Conservation (phyloP, 192 early-diverging fungal species). For the Spizellomyces punctatus region DNA sequence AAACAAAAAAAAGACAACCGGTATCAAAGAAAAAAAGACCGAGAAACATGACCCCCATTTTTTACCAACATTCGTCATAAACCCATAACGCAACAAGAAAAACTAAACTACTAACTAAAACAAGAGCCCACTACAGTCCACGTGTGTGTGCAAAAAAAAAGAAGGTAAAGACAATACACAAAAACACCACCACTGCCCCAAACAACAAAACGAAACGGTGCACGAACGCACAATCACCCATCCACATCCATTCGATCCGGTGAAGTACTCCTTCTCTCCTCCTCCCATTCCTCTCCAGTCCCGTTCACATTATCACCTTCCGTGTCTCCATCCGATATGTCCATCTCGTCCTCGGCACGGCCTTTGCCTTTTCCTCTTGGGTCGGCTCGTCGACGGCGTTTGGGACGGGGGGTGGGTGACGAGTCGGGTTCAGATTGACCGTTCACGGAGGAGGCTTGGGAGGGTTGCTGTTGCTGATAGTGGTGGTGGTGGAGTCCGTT, state of each 20-base stretch:
- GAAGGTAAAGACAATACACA: conserved; percentile 2
- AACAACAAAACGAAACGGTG: not conserved
- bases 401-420: not conserved
- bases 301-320: not conserved
- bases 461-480: conserved; percentile 1
- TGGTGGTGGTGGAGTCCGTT: not conserved
- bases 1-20: not conserved
- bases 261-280: not conserved
- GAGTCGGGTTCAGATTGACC: not conserved
- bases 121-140: not conserved
- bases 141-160: conserved; percentile 2
- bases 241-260: not conserved
- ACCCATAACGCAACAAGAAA: not conserved
- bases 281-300: not conserved
- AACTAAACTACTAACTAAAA: not conserved
- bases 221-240: not conserved
- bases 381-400: not conserved
- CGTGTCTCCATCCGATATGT: not conserved
- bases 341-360: not conserved
- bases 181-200: not conserved
- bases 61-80: not conserved
- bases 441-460: not conserved
- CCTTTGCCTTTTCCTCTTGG: conserved; percentile 2
- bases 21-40: conserved; percentile 9
- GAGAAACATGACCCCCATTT: not conserved